Evolutionary conservation across 306 rosid species (phyloP), one percentile per base, ranked within the genome.

Genomic region (Pterocarpus santalinus): DNA sequence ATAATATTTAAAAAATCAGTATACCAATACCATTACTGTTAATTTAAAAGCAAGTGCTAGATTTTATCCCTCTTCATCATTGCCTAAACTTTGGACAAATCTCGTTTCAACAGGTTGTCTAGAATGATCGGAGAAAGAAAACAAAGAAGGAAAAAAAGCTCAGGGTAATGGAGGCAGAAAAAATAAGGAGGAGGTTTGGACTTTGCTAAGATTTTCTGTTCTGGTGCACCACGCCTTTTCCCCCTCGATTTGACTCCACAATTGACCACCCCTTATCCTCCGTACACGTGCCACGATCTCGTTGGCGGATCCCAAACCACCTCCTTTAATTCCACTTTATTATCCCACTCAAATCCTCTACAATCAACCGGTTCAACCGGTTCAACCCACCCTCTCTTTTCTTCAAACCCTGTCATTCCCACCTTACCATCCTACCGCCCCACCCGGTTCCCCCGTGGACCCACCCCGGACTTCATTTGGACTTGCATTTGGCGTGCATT

Each of bases 401-500:
- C 13, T 46, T 38, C 28, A 41, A 65, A 8, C 22, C 43, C 32
- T 15, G 14, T 66, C 63, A 1, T 5, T 35, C 13, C 32, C 9
- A 8, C 2, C 1, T 17, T n/a, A 11, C 49, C 61, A 71, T 72
- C 47, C 38, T 58, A 82, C 90, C 81, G 74, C 62, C 35, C 15
- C 66, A 61, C 16, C 87, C 80, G 84, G 91, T 87, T 65, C 32
- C 8, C 74, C 81, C 53, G 28, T 41, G 13, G 62, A 44, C 72
- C 71, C 79, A 73, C 62, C 57, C 72, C 55, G 8, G 38, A 84
- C 85, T 88, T 81, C 83, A 67, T 87, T 86, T 90, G 78, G 78
- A 80, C 90, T 92, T 89, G 53, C 89, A 93, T 93, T 87, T 90
- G 80, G 73, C 88, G 90, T 85, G 85, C 68, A 90, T 93, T 93